Percentiles rank a stretch among this genome's conserved stretches.
phyloP scores from a whole-genome alignment of 192 early-diverging fungal species.

The Backusella parvicylindrica region DNA sequence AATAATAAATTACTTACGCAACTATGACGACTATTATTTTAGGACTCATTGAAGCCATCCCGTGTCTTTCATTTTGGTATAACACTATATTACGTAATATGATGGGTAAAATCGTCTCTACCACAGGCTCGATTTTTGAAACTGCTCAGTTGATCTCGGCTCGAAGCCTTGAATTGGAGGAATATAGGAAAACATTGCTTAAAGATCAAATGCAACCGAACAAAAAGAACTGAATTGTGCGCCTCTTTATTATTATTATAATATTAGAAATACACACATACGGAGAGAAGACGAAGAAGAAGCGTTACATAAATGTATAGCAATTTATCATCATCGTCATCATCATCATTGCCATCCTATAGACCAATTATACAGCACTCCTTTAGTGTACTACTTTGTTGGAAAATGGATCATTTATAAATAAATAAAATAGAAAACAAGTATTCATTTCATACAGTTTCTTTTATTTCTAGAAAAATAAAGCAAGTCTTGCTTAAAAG shows the following conservation, averaged over 20 bases:
- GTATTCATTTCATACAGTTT: background rate
- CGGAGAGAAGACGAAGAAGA: background rate
- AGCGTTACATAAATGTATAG: background rate
- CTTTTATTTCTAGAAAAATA: too few relatives aligned
- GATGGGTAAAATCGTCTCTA: constrained; percentile 40
- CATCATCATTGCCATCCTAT: too few relatives aligned
- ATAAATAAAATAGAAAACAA: background rate
- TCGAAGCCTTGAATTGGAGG: constrained; percentile 13
- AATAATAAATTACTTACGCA: background rate
- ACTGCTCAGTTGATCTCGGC: constrained; percentile 6
- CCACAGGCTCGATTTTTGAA: constrained; percentile 41
- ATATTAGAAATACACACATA: too few relatives aligned
- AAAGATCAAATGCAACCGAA: background rate
- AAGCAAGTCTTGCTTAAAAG: too few relatives aligned
- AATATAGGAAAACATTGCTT: background rate
- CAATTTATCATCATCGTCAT: background rate
- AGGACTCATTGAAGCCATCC: constrained; percentile 44
- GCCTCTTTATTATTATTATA: background rate
- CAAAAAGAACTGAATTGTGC: background rate
- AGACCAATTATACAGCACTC: background rate
- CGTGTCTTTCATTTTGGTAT: constrained; percentile 52
- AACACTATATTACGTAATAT: constrained; percentile 44
- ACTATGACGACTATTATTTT: too few relatives aligned
- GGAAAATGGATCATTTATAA: background rate
- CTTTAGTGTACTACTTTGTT: background rate